phyloP scores from a whole-genome alignment of 495 filamentous ascomycete species.

The Immersiella caudata region DNA sequence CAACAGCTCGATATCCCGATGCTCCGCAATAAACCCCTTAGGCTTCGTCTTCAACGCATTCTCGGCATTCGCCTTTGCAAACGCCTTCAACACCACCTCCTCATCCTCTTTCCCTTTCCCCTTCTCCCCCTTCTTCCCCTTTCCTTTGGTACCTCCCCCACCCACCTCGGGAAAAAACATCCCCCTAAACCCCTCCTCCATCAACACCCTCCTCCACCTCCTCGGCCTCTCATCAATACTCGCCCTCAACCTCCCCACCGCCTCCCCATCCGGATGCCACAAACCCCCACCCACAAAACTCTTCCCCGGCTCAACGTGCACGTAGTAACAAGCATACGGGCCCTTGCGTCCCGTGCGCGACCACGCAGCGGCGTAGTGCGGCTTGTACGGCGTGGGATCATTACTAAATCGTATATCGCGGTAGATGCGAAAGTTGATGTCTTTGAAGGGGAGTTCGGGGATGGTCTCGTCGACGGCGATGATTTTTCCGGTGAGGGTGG shows the following conservation, averaged over 20 bases:
- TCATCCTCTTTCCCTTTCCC: neutral
- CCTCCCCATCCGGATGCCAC: constrained; percentile 70
- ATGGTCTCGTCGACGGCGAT: constrained; percentile 73
- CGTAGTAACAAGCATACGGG: constrained; percentile 82
- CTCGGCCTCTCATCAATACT: constrained; percentile 72
- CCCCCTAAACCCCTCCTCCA: constrained; percentile 57
- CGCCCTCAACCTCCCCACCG: constrained; percentile 65
- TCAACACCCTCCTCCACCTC: constrained; percentile 67
- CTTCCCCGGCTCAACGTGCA: constrained; percentile 47
- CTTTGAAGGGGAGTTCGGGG: constrained; percentile 79
- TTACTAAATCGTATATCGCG: constrained; percentile 77
- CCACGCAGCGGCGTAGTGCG: constrained; percentile 83
- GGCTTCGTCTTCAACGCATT: constrained; percentile 82
- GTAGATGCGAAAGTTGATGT: constrained; percentile 86
- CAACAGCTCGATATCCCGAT: constrained; percentile 74
- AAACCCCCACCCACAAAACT: constrained; percentile 69
- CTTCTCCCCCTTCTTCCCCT: constrained; percentile 47
- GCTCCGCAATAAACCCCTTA: constrained; percentile 76
- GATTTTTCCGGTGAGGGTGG: constrained; percentile 68
- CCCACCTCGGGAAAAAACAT: constrained; percentile 55
- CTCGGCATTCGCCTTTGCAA: constrained; percentile 65
- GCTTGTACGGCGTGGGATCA: constrained; percentile 85
- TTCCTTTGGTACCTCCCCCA: neutral
- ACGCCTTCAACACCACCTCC: constrained; percentile 59
- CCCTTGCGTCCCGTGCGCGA: constrained; percentile 84